Evolutionary conservation across 495 filamentous ascomycete genomes (phyloP), one percentile per base, ranked within the genome.

Genomic region (Trichodelitschia bisporula): DNA sequence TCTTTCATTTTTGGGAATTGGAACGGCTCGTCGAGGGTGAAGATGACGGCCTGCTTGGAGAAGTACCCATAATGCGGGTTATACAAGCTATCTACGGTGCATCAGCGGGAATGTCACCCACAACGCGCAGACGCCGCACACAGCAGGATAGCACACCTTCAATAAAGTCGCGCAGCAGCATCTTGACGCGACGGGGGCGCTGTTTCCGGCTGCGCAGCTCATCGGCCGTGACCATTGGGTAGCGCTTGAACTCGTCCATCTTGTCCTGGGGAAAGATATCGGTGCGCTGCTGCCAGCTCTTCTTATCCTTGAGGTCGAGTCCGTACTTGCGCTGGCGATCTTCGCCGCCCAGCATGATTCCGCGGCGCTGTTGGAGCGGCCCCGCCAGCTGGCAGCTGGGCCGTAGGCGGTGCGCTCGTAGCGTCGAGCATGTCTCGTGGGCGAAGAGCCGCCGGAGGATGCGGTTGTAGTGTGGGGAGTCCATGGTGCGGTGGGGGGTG

Each of bases 11-110:
- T 40, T 43, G 67, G 70, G 61, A 99, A 95, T 37, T 86, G 54
- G 56, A 99, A 95, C n/a, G 89, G 79, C 36, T 82, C 66, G 17
- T 78, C 80, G 3, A 83, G 77, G 12, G 65, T 74, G 58, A 99
- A 95, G 44, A 99, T 99, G 37, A 86, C 79, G 41, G 74, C 86
- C 47, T 91, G 80, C 48, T 92, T 91, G 19, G 82, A 80, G 54
- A 99, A 99, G 53, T 95, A 99, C 31, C 86, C 86, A 41, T 99
- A 99, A 46, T 83, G 56, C 0, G 83, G 84, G 48, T 99, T 99
- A 48, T 99, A 99, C 18, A 99, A 56, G 42, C 77, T 84, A 52
- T 99, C 86, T 92, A 37, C 5, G 35, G 11, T 15, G 6, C 21
- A 6, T 24, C 6, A 15, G n/a, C n/a, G n/a, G n/a, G n/a, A n/a